These are phyloP conservation scores for Perkinsus olseni DNA, from an alignment of 169 alveolate genomes.

Conservation along the genomic window DNA sequence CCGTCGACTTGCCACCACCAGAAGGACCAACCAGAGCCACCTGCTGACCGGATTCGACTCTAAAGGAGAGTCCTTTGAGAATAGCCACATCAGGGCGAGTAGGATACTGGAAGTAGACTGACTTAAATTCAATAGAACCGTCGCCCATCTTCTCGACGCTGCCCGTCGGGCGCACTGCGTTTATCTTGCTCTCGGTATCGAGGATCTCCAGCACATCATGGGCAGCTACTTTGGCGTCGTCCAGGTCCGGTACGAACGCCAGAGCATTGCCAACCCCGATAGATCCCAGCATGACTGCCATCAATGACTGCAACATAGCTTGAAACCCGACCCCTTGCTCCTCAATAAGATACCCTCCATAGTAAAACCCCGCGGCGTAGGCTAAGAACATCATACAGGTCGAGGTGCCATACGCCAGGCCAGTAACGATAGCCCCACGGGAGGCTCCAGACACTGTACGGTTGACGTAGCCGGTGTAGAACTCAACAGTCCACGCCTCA, in stretches of 20 bases:
- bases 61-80: constrained; percentile 36
- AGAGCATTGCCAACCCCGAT: constrained; percentile 35
- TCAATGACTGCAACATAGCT: constrained; percentile 43
- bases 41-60: constrained; percentile 65
- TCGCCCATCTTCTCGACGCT: constrained; percentile 10
- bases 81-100: constrained; percentile 14
- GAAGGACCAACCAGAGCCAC: constrained; percentile 82
- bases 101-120: constrained; percentile 18
- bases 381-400: constrained; percentile 40
- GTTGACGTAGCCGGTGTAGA: neutral
- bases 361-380: constrained; percentile 39
- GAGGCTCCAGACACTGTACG: neutral
- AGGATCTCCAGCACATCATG: constrained; percentile 30
- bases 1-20: constrained; percentile 66
- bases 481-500: constrained; percentile 24
- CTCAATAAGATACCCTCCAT: constrained; percentile 40
- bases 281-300: constrained; percentile 29
- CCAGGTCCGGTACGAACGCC: constrained; percentile 36
- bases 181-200: constrained; percentile 16
- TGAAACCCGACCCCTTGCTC: constrained; percentile 32
- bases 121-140: neutral
- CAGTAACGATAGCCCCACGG: constrained; percentile 38
- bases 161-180: neutral
- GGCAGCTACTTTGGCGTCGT: constrained; percentile 35
- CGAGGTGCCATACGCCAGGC: constrained; percentile 54